phyloP scores from a whole-genome alignment of 257 asterid genomes.

The Scutellaria barbata region DNA sequence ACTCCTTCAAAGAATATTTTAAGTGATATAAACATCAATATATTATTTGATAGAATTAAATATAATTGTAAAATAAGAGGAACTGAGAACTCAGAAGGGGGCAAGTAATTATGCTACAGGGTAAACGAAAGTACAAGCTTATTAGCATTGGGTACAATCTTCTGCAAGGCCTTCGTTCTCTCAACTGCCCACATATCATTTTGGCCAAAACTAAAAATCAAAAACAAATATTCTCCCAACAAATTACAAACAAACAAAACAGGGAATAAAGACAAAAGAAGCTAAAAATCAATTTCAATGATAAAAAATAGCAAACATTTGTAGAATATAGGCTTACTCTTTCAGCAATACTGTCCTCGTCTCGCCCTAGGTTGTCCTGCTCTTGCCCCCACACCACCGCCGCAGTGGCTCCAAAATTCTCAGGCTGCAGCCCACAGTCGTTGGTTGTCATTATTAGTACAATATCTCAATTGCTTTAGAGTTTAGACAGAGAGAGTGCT shows the following conservation, averaged over 20 bases:
- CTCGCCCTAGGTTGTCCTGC: conserved; percentile 63
- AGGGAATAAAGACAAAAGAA: background rate
- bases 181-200: conserved; percentile 63
- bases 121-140: conserved; percentile 55
- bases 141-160: conserved; percentile 90
- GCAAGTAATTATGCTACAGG: background rate
- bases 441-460: background rate
- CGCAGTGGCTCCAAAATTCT: conserved; percentile 41
- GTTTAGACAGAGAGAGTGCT: background rate
- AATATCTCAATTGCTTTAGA: background rate
- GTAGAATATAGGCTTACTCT: conserved; percentile 53
- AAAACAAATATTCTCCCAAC: conserved; percentile 37
- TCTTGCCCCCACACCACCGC: conserved; percentile 44
- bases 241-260: conserved; percentile 31
- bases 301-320: background rate
- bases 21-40: no score
- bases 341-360: conserved; percentile 93
- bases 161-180: conserved; percentile 92
- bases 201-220: conserved; percentile 35
- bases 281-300: background rate
- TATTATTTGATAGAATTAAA: no score
- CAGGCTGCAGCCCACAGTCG: conserved; percentile 35
- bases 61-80: background rate
- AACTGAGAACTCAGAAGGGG: no score
- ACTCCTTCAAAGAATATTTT: no score